Percentiles rank a stretch among this genome's conserved stretches.
Evolutionary conservation across 164 flowering plant genomes (phyloP).

Genomic region (Hamamelis virginiana): DNA sequence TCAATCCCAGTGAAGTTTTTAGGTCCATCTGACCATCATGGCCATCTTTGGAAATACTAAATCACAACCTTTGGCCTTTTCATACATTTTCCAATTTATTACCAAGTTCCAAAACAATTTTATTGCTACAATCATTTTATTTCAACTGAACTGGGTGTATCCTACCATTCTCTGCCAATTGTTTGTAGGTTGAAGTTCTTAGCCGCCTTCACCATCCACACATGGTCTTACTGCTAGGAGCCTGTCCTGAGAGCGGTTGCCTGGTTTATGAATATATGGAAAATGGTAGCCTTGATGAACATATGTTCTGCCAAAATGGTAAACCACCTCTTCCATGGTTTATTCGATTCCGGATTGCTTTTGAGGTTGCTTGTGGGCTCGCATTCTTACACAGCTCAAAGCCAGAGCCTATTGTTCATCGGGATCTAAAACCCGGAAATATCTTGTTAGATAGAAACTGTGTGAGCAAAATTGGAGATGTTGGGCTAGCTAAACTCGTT

Average conservation of each 20-base stretch:
- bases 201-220: constrained; percentile 78
- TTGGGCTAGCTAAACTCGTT: constrained; percentile 73
- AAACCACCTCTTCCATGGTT: constrained; percentile 74
- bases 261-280: constrained; percentile 82
- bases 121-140: not conserved
- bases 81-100: not conserved
- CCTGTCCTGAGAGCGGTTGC: constrained; percentile 80
- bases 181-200: constrained; percentile 70
- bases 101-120: no score
- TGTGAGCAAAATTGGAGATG: constrained; percentile 80
- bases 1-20: not conserved
- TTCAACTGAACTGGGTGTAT: not conserved
- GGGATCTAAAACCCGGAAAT: constrained; percentile 87
- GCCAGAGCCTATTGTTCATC: constrained; percentile 78
- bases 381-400: constrained; percentile 72
- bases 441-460: constrained; percentile 65
- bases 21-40: not conserved
- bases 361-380: constrained; percentile 80
- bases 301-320: constrained; percentile 34
- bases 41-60: not conserved
- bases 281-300: constrained; percentile 78
- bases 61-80: no score
- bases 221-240: constrained; percentile 73
- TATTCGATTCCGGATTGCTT: constrained; percentile 59
- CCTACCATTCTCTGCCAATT: constrained; percentile 1